Evolutionary conservation across 768 basidiomycete species (phyloP).

Genomic region (Russula foetens): DNA sequence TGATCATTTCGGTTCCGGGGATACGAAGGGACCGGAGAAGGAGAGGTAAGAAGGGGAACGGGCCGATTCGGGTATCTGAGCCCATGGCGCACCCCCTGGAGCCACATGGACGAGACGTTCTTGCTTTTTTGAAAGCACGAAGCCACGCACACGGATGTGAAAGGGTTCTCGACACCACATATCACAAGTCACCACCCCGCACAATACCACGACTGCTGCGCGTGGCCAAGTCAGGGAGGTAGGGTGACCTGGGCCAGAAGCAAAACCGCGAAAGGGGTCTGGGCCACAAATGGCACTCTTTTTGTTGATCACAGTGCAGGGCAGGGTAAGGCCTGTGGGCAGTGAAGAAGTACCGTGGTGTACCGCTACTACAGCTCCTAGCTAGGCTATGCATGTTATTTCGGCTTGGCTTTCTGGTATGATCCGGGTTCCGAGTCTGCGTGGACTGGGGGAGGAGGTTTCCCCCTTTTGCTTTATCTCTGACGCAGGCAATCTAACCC

Average conservation of each 20-base stretch:
- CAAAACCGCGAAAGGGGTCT: neutral
- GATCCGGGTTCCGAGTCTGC: neutral
- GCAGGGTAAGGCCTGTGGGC: neutral
- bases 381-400: neutral
- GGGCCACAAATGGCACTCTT: neutral
- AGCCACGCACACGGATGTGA: neutral
- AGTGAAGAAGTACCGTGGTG: neutral
- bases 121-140: too few relatives aligned
- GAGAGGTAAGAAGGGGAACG: neutral
- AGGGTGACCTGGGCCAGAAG: neutral
- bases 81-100: neutral
- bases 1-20: neutral
- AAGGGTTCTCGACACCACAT: neutral
- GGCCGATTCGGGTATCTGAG: neutral
- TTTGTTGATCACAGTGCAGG: conserved; percentile 4
- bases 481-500: neutral
- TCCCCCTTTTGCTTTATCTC: neutral
- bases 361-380: neutral
- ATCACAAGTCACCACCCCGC: neutral
- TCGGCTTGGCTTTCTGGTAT: neutral
- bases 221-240: neutral
- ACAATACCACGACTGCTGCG: neutral
- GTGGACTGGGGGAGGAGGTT: neutral
- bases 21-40: too few relatives aligned
- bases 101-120: neutral